A percentile compares a stretch with the other conserved stretches of the same genome.
Conservation (phyloP, 2,329 filamentous ascomycete genomes). For the Corinectria fuckeliana region DNA sequence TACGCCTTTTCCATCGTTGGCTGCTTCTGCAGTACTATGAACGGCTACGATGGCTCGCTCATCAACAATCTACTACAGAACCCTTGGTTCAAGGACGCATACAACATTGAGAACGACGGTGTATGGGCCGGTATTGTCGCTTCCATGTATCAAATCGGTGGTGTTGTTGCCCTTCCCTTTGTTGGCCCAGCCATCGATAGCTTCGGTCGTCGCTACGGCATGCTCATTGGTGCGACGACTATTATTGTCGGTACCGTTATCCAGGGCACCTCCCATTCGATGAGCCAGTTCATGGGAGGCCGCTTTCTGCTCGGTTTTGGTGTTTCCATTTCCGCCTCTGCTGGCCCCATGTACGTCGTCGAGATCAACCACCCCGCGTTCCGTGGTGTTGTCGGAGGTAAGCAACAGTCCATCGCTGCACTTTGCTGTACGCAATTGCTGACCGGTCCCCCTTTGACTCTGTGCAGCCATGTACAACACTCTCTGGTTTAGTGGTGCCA, state of each 20-base stretch:
- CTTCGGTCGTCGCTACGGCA: slow-evolving; percentile 51
- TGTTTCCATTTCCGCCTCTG: slow-evolving; percentile 53
- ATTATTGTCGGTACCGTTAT: slow-evolving; percentile 55
- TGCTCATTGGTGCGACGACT: slow-evolving; percentile 45
- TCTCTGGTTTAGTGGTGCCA: slow-evolving; percentile 55
- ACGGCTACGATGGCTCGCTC: slow-evolving; percentile 23
- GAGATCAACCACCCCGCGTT: slow-evolving; percentile 55
- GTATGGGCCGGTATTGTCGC: slow-evolving; percentile 58
- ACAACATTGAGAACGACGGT: slow-evolving; percentile 49
- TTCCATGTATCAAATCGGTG: slow-evolving; percentile 60
- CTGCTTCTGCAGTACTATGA: slow-evolving; percentile 53
- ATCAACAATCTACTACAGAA: slow-evolving; percentile 54
- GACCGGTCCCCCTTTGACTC: background rate
- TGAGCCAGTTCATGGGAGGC: slow-evolving; percentile 58
- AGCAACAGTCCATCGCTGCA: background rate
- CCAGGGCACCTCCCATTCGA: slow-evolving; percentile 48
- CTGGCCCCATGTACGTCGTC: slow-evolving; percentile 54
- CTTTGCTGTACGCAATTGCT: background rate
- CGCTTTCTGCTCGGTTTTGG: slow-evolving; percentile 65
- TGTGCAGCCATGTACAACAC: slow-evolving; percentile 48
- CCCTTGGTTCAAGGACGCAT: slow-evolving; percentile 48
- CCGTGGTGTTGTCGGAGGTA: slow-evolving; percentile 49
- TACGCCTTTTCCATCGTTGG: slow-evolving; percentile 54
- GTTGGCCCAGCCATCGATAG: slow-evolving; percentile 55
- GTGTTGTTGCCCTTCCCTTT: slow-evolving; percentile 53